Evolutionary conservation across 768 basidiomycete genomes (phyloP).

Genomic region (button mushroom (Agaricus bisporus)): DNA sequence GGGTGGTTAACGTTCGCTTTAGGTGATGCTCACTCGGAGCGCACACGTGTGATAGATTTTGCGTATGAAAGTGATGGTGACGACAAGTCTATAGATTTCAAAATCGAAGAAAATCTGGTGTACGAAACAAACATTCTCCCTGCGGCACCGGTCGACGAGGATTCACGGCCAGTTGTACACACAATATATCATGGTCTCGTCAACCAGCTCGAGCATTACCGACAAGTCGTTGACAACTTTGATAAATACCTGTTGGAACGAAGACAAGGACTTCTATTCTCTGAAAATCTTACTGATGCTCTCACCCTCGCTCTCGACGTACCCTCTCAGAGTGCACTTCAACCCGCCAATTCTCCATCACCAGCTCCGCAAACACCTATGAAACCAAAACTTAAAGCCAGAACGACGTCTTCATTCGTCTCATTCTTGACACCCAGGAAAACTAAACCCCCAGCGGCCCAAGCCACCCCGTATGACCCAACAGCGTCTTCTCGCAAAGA

Average conservation of each 20-base stretch:
- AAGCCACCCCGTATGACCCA: constrained; percentile 33
- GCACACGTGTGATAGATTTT: constrained; percentile 9
- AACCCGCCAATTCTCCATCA: constrained; percentile 20
- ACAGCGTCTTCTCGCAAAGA: constrained; percentile 39
- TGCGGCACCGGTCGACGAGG: constrained; percentile 64
- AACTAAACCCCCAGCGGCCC: constrained; percentile 33
- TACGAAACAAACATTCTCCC: constrained; percentile 54
- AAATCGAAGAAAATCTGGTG: constrained; percentile 58
- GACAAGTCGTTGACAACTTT: constrained; percentile 67
- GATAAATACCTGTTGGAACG: constrained; percentile 82
- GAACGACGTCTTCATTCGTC: constrained; percentile 55
- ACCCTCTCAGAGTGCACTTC: constrained; percentile 29
- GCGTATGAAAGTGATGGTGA: constrained; percentile 51
- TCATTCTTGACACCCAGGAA: constrained; percentile 80
- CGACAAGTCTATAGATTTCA: constrained; percentile 76
- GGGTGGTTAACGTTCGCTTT: constrained; percentile 81
- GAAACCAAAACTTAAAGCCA: constrained; percentile 43
- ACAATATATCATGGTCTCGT: constrained; percentile 78
- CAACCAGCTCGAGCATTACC: constrained; percentile 76
- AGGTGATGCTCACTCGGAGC: constrained; percentile 26
- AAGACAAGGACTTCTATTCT: constrained; percentile 83
- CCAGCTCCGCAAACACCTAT: constrained; percentile 21
- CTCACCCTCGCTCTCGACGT: constrained; percentile 68
- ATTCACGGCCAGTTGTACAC: constrained; percentile 73
- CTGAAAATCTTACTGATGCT: constrained; percentile 89